Evolutionary conservation across 2,329 filamentous ascomycete species (phyloP).

Genomic region (Botryotinia globosa): DNA sequence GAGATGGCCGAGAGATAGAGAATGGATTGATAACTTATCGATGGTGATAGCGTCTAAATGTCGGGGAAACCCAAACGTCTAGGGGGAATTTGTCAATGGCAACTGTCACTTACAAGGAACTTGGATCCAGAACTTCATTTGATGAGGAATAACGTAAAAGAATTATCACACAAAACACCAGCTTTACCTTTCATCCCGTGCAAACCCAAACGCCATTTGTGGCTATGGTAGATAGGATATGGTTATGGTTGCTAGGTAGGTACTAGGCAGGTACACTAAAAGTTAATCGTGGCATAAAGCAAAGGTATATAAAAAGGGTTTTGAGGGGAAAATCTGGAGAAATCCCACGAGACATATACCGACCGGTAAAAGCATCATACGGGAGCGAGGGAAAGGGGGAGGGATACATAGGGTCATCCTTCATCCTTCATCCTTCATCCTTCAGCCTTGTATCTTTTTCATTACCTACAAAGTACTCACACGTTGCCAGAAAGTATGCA

Average conservation of each 20-base stretch:
- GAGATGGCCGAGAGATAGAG: conserved; percentile 25
- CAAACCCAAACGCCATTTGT: background rate
- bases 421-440: conserved; percentile 1
- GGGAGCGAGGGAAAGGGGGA: background rate
- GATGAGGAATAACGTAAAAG: conserved; percentile 6
- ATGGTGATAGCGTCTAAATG: conserved; percentile 27
- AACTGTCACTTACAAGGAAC: conserved; percentile 27
- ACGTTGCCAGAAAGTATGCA: background rate
- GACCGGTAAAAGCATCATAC: background rate
- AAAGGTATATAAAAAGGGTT: background rate
- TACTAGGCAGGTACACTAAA: background rate
- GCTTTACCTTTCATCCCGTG: background rate
- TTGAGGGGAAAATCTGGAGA: conserved; percentile 3
- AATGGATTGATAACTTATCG: conserved; percentile 15
- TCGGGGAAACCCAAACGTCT: conserved; percentile 18
- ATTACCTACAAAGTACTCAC: background rate
- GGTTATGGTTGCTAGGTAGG: background rate
- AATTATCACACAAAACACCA: conserved; percentile 1
- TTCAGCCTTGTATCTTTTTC: background rate
- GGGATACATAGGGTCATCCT: background rate
- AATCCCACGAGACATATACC: background rate
- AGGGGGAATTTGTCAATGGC: conserved; percentile 25
- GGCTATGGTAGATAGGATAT: background rate
- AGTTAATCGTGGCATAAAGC: background rate
- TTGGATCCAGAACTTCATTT: background rate